phyloP scores from a whole-genome alignment of 768 basidiomycete species.

The Lentinula sp. region DNA sequence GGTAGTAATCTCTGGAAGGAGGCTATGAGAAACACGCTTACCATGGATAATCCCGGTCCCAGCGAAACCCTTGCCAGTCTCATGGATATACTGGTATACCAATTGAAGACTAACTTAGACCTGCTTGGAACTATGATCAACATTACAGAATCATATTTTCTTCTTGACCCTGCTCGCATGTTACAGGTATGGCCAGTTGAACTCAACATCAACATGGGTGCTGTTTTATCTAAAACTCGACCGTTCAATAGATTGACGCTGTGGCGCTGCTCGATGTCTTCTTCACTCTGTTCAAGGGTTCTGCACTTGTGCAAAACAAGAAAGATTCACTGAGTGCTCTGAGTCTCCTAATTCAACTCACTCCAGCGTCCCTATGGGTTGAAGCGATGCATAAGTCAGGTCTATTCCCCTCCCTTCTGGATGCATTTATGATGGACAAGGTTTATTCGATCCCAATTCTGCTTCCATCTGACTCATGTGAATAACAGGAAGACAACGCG shows the following conservation, averaged over 20 bases:
- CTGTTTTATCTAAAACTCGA: not conserved
- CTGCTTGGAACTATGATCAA: constrained; percentile 60
- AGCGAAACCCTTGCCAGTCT: constrained; percentile 53
- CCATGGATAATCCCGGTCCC: constrained; percentile 41
- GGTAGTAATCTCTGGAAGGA: constrained; percentile 70
- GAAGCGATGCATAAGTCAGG: constrained; percentile 69
- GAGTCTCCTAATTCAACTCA: constrained; percentile 54
- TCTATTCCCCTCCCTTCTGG: constrained; percentile 59
- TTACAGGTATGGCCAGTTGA: constrained; percentile 44
- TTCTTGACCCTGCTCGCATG: constrained; percentile 60
- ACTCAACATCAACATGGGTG: too few relatives aligned
- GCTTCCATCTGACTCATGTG: constrained; percentile 19
- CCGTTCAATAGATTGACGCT: constrained; percentile 39
- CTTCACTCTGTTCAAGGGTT: constrained; percentile 41
- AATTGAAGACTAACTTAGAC: constrained; percentile 67
- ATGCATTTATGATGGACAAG: constrained; percentile 59
- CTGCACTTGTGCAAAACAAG: constrained; percentile 46
- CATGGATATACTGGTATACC: constrained; percentile 53
- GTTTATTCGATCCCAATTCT: constrained; percentile 25
- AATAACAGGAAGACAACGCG: constrained; percentile 29
- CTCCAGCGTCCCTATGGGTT: constrained; percentile 64
- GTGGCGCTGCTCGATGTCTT: constrained; percentile 54
- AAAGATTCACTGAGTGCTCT: constrained; percentile 58
- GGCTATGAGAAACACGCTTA: constrained; percentile 58
- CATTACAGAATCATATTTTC: constrained; percentile 72